Evolutionary conservation across 192 early-diverging fungal species (phyloP), one percentile per base, ranked within the genome.

Genomic region (Entomortierella beljakovae): DNA sequence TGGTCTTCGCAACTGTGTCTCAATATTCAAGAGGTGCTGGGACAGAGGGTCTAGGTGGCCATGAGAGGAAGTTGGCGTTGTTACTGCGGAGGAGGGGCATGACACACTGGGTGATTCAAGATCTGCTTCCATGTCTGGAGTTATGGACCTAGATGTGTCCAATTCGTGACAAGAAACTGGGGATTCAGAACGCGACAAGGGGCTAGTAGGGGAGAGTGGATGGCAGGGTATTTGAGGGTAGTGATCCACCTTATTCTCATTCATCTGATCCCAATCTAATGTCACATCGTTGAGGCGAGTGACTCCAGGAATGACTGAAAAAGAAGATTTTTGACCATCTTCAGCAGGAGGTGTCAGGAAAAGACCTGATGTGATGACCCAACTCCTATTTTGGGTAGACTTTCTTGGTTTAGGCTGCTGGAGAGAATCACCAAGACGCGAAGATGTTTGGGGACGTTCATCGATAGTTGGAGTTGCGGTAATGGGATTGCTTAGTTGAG

Each of bases 1-100:
- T 11, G 75, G 59, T 31, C 75, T 32, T 35, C 68, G n/a, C 75
- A 79, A 58, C 20, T 79, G 75, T 7, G 56, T 65, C n/a, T 79
- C 75, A 38, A 70, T 64, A 1, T 62, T 42, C 68, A 18, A 70
- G 31, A 79, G 66, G 18, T 58, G 61, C 31, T 79, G 61, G 16
- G 75, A 79, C 1, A 79, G 38, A 2, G 40, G 33, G 15, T 77
- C 74, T 32, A 64, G 9, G 51, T 6, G 10, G 51, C 28, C 1
- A 8, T 50, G 7, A 18, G 3, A 3, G 22, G 61, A 40, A 16
- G 64, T 68, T 16, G 1, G 16, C 48, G 72, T 53, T 9, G 31
- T 25, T 3, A 49, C 23, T 6, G 46, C n/a, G n/a, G n/a, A 32
- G 33, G 55, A 68, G 10, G 11, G 34, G 32, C 9, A 46, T 20